Conservation (phyloP, 306 rosid species). For the Myrica gale region DNA sequence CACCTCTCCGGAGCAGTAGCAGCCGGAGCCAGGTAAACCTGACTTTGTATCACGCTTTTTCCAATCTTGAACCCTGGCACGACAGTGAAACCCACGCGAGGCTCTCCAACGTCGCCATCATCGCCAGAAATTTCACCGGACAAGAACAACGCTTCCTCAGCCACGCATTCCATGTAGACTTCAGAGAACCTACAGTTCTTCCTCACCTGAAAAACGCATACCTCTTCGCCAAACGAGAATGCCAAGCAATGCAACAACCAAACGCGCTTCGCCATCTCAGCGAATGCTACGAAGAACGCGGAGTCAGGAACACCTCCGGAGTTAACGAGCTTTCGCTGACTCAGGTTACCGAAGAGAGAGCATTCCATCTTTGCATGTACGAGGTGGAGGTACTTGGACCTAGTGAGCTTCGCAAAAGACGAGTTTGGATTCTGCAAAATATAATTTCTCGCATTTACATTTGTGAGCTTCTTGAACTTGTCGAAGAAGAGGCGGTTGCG, state of each 20-base stretch:
- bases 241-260: conserved; percentile 79
- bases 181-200: conserved; percentile 75
- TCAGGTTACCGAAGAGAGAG: conserved; percentile 82
- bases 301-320: conserved; percentile 78
- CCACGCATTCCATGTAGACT: conserved; percentile 82
- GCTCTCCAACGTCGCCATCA: conserved; percentile 25
- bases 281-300: conserved; percentile 65
- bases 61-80: conserved; percentile 87
- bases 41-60: conserved; percentile 67
- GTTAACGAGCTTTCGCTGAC: conserved; percentile 64
- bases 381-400: conserved; percentile 64
- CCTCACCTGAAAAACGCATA: conserved; percentile 63
- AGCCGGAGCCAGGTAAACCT: conserved; percentile 63
- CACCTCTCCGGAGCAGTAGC: conserved; percentile 7
- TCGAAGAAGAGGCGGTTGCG: conserved; percentile 45
- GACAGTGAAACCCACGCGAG: conserved; percentile 69
- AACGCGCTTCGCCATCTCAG: conserved; percentile 74
- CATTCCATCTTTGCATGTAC: conserved; percentile 97
- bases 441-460: conserved; percentile 42
- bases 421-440: conserved; percentile 58
- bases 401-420: conserved; percentile 47
- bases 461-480: conserved; percentile 54
- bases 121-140: conserved; percentile 34
- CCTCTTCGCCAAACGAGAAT: conserved; percentile 54
- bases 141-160: conserved; percentile 38